phyloP scores from a whole-genome alignment of 768 basidiomycete species.

The Leucocoprinus leucothites region DNA sequence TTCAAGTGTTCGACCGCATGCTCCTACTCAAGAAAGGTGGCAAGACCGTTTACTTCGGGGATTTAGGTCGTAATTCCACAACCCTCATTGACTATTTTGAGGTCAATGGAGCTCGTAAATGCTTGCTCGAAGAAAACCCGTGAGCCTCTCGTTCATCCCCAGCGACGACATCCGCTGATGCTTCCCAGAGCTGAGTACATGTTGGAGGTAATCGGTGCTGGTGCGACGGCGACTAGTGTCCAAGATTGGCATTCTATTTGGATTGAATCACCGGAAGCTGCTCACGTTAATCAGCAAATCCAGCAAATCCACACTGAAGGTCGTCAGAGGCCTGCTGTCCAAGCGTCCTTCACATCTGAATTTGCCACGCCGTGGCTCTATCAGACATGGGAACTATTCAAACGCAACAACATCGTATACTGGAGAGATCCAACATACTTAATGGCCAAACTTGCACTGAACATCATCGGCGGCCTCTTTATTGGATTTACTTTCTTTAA shows the following conservation, averaged over 20 bases:
- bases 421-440: conserved; percentile 62
- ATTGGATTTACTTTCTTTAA: conserved; percentile 66
- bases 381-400: conserved; percentile 42
- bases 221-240: conserved; percentile 53
- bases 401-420: conserved; percentile 42
- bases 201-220: conserved; percentile 74
- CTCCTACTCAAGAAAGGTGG: conserved; percentile 81
- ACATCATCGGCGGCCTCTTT: conserved; percentile 51
- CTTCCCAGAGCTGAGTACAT: conserved; percentile 52
- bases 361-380: conserved; percentile 54
- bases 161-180: background rate
- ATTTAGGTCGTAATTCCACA: conserved; percentile 59
- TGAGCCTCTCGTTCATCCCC: conserved; percentile 22
- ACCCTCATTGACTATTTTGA: conserved; percentile 77
- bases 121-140: conserved; percentile 73
- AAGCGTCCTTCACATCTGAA: conserved; percentile 34
- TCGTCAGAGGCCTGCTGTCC: conserved; percentile 32
- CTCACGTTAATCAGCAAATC: conserved; percentile 34
- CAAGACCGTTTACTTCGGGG: conserved; percentile 69
- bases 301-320: conserved; percentile 49
- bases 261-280: conserved; percentile 46
- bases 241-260: conserved; percentile 61
- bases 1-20: conserved; percentile 65
- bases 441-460: conserved; percentile 54
- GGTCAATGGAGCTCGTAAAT: conserved; percentile 58